A percentile compares a stretch with the other conserved stretches of the same genome.
These are phyloP conservation scores for Colletotrichum agaves DNA, from an alignment of 2,329 filamentous ascomycete species.

Conservation along the genomic window DNA sequence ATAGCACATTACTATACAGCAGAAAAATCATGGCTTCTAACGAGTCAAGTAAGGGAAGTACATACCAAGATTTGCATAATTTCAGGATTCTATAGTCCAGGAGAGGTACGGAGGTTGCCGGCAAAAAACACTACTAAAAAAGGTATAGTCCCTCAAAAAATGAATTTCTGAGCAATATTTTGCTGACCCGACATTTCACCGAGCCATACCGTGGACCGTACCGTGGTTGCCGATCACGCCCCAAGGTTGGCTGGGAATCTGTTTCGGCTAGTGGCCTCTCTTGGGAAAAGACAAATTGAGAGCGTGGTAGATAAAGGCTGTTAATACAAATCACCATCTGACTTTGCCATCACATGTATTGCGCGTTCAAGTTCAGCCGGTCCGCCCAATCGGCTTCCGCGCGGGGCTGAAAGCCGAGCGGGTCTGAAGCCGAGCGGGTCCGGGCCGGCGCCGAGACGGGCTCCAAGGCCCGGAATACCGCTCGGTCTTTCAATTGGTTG, in stretches of 20 bases:
- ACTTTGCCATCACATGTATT: constrained; percentile 18
- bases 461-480: neutral
- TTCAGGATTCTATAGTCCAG: too few species aligned
- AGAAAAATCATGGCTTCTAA: too few species aligned
- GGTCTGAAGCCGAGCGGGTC: constrained; percentile 6
- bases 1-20: too few species aligned
- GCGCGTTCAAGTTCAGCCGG: constrained; percentile 21
- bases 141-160: too few species aligned
- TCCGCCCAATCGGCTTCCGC: constrained; percentile 2
- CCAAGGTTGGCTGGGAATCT: neutral
- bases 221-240: too few species aligned
- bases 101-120: too few species aligned
- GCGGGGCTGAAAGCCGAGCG: neutral
- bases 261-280: constrained; percentile 5
- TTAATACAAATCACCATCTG: constrained; percentile 3
- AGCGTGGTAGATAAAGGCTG: neutral
- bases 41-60: too few species aligned
- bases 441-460: neutral
- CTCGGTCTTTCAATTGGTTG: neutral
- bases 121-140: too few species aligned
- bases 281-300: neutral
- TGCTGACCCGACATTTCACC: too few species aligned
- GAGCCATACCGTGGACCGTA: too few species aligned
- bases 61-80: too few species aligned
- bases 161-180: too few species aligned